Base-by-base conservation (phyloP, 2,329 filamentous ascomycete genomes). In the Phialophora verrucosa region DNA sequence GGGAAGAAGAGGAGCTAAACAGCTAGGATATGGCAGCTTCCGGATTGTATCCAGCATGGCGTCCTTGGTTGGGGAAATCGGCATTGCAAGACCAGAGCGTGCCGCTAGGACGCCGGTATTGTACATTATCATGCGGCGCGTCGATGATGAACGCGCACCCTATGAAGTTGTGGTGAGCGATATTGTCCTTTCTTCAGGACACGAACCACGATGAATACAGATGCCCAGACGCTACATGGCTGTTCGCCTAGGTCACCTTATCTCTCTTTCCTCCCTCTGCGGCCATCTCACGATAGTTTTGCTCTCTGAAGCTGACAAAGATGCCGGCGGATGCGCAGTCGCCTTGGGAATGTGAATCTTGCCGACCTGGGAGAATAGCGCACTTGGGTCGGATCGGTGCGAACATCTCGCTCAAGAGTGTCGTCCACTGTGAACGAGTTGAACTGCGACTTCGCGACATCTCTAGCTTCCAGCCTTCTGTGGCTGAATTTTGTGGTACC, bases 1-100 rank as follows among this genome's bases (percentile, higher is more conserved):
- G 82, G 79, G 59, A 74, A 79, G 74, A 85, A 88, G 80, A 85
- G 87, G 76, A 61, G 57, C 44, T 59, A 59, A 44, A 59, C 38
- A n/a, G 38, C 57, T 7, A 8, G 11, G 42, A 51, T 20, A 51
- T 59, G 31, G 31, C 44, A 32, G 17, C n/a, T 20, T 31, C 31
- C 14, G 11, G 29, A 29, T 59, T 32, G 47, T 49, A 61, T 62
- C 64, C 44, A 66, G 64, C 68, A 69, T 62, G 65, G 68, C 68
- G 65, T 71, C 64, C 44, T 31, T 47, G 50, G 27, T 42, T 38
- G 50, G 55, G 51, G 51, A 27, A n/a, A n/a, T n/a, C 31, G 23
- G 44, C 49, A 20, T 31, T 59, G 17, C 31, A 31, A 20, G n/a
- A 29, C 62, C 55, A 50, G 35, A 38, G 38, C 29, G 20, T 8